Conservation (phyloP, 441 rosid genomes). For the Theobroma grandiflorum region DNA sequence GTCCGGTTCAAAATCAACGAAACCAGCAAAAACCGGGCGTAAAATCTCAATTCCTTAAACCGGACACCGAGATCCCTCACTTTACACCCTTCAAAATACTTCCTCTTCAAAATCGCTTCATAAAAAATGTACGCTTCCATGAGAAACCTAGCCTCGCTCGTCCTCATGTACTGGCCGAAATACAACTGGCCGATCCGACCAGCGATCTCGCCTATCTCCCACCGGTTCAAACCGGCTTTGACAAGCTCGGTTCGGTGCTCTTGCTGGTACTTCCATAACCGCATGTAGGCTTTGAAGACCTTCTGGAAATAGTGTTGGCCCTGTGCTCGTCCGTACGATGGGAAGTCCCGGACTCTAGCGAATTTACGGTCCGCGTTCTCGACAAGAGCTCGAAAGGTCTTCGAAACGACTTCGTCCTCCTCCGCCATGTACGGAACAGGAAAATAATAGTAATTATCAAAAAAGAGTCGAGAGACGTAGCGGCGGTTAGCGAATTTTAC, state of each 20-base stretch:
- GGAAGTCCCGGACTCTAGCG: slow-evolving; percentile 83
- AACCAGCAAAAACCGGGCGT: slow-evolving; percentile 85
- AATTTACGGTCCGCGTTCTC: slow-evolving; percentile 93
- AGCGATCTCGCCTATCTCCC: slow-evolving; percentile 99
- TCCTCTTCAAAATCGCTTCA: slow-evolving; percentile 80
- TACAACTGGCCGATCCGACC: slow-evolving; percentile 98
- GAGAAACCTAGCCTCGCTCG: slow-evolving; percentile 82
- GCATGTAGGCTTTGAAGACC: slow-evolving; percentile 93
- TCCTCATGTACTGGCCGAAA: slow-evolving; percentile 91
- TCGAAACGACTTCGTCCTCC: slow-evolving; percentile 52
- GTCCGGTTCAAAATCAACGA: slow-evolving; percentile 70
- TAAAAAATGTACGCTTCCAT: slow-evolving; percentile 89
- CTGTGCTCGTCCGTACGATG: slow-evolving; percentile 63
- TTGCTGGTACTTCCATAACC: slow-evolving; percentile 95
- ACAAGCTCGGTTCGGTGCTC: slow-evolving; percentile 75
- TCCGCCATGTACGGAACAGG: slow-evolving; percentile 46
- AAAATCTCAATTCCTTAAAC: slow-evolving; percentile 85
- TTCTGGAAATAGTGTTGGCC: slow-evolving; percentile 69
- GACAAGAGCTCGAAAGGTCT: slow-evolving; percentile 71
- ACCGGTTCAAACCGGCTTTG: slow-evolving; percentile 75
- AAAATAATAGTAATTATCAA: background rate
- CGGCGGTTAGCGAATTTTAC: slow-evolving; percentile 10
- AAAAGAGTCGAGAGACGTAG: background rate
- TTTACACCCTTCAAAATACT: slow-evolving; percentile 72
- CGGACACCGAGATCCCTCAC: slow-evolving; percentile 72